A percentile compares a stretch with the other conserved stretches of the same genome.
Evolutionary conservation across 2,329 filamentous ascomycete genomes (phyloP).

Genomic region (Orbilia ellipsospora): DNA sequence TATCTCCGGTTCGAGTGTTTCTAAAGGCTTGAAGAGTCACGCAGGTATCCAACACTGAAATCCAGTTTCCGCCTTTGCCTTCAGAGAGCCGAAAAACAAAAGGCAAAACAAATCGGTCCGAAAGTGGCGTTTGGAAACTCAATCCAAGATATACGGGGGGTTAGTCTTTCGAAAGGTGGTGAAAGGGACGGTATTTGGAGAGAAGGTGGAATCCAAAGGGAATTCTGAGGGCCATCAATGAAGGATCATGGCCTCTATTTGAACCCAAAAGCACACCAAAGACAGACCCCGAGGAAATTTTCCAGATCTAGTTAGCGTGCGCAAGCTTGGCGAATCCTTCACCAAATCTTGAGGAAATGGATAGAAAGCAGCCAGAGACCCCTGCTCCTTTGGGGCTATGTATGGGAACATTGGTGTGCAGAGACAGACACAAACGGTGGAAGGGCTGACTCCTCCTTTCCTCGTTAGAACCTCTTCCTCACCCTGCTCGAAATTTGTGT

Average conservation of each 20-base stretch:
- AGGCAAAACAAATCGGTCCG: not conserved
- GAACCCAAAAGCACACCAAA: constrained; percentile 20
- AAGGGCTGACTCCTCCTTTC: constrained; percentile 36
- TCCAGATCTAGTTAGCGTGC: constrained; percentile 25
- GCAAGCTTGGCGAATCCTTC: constrained; percentile 50
- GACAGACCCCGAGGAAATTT: constrained; percentile 12
- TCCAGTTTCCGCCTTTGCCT: constrained; percentile 2
- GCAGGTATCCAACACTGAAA: constrained; percentile 21
- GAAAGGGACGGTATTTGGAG: constrained; percentile 4
- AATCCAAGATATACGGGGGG: constrained; percentile 16
- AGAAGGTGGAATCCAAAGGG: constrained; percentile 8
- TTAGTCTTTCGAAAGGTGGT: constrained; percentile 10
- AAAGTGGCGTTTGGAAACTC: constrained; percentile 10
- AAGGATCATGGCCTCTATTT: constrained; percentile 52
- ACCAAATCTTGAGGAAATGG: constrained; percentile 29
- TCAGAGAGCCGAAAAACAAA: constrained; percentile 20
- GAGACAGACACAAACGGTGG: too few species aligned
- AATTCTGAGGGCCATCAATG: constrained; percentile 23
- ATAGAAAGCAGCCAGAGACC: constrained; percentile 22
- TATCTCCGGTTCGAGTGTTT: not conserved
- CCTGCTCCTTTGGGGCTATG: constrained; percentile 29
- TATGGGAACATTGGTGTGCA: constrained; percentile 14
- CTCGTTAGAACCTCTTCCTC: constrained; percentile 21
- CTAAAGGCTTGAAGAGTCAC: not conserved
- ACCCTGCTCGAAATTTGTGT: constrained; percentile 27